phyloP scores from a whole-genome alignment of 148 eudicot genomes.

The Euryodendron excelsum region DNA sequence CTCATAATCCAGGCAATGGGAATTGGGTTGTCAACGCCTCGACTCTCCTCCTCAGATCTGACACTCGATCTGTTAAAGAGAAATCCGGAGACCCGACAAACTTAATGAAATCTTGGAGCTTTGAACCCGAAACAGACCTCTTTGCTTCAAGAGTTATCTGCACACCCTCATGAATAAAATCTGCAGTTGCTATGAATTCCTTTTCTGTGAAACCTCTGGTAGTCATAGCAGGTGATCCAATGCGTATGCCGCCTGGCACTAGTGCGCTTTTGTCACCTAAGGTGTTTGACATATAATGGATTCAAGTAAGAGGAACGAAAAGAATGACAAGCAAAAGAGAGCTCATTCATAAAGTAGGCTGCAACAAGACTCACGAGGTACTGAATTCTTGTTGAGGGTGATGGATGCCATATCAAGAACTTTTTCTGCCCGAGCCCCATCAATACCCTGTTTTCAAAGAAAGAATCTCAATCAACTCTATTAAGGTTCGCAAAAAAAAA shows the following conservation, averaged over 20 bases:
- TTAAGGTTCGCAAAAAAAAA: not conserved
- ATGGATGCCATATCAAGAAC: conserved; percentile 87
- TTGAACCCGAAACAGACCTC: conserved; percentile 49
- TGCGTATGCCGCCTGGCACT: conserved; percentile 83
- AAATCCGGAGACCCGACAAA: conserved; percentile 61
- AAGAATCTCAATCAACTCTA: conserved; percentile 8
- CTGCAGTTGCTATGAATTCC: conserved; percentile 67
- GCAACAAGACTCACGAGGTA: conserved; percentile 50
- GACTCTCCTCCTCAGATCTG: conserved; percentile 60
- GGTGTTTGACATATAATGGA: not conserved
- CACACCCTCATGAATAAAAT: conserved; percentile 85
- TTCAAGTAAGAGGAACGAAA: not conserved
- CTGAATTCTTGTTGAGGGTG: conserved; percentile 82
- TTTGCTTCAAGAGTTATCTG: conserved; percentile 68
- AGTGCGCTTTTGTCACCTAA: conserved; percentile 86
- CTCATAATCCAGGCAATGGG: conserved; percentile 77
- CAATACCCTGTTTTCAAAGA: conserved; percentile 43
- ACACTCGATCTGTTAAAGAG: conserved; percentile 45
- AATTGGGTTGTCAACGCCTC: conserved; percentile 71
- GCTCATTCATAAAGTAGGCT: not conserved
- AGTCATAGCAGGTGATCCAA: conserved; percentile 90
- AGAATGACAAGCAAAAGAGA: not conserved
- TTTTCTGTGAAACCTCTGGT: conserved; percentile 74
- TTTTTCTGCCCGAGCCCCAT: conserved; percentile 86
- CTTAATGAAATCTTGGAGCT: conserved; percentile 79